A percentile compares a stretch with the other conserved stretches of the same genome.
phyloP scores from a whole-genome alignment of 257 asterid genomes.

The Eucommia ulmoides region DNA sequence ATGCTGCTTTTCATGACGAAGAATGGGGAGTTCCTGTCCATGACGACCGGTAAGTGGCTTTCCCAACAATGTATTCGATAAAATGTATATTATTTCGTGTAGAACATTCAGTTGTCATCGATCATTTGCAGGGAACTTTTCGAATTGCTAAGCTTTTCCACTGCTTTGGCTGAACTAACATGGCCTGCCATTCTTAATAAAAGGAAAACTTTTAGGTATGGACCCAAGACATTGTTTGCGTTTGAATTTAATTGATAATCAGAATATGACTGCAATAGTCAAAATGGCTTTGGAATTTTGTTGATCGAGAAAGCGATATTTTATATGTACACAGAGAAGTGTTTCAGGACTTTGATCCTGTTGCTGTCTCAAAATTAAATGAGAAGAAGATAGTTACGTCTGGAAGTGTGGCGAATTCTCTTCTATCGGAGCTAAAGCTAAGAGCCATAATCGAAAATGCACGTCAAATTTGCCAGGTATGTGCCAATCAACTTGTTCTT shows the following conservation, averaged over 20 bases:
- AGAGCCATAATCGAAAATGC: conserved; percentile 86
- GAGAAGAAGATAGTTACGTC: conserved; percentile 69
- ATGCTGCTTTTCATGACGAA: conserved; percentile 87
- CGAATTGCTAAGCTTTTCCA: conserved; percentile 74
- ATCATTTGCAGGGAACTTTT: conserved; percentile 65
- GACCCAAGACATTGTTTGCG: too few relatives aligned
- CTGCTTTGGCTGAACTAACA: conserved; percentile 85
- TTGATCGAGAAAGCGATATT: too few relatives aligned
- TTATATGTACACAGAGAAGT: conserved; percentile 65
- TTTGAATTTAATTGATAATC: too few relatives aligned
- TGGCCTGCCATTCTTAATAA: conserved; percentile 87
- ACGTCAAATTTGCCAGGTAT: conserved; percentile 72
- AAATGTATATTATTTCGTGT: too few relatives aligned
- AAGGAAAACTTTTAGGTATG: conserved; percentile 52
- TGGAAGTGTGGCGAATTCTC: conserved; percentile 72
- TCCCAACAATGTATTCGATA: conserved; percentile 10
- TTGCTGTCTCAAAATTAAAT: conserved; percentile 71
- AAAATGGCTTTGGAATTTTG: conserved; percentile 1
- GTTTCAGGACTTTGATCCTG: conserved; percentile 71
- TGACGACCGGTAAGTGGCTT: conserved; percentile 50
- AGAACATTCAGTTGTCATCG: too few relatives aligned
- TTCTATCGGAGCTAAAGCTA: conserved; percentile 72
- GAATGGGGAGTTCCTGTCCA: conserved; percentile 94
- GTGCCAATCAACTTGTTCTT: too few relatives aligned
- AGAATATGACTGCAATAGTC: too few relatives aligned